Base-by-base conservation (phyloP, 2,329 filamentous ascomycete genomes). In the Neopestalotiopsis clavispora region DNA sequence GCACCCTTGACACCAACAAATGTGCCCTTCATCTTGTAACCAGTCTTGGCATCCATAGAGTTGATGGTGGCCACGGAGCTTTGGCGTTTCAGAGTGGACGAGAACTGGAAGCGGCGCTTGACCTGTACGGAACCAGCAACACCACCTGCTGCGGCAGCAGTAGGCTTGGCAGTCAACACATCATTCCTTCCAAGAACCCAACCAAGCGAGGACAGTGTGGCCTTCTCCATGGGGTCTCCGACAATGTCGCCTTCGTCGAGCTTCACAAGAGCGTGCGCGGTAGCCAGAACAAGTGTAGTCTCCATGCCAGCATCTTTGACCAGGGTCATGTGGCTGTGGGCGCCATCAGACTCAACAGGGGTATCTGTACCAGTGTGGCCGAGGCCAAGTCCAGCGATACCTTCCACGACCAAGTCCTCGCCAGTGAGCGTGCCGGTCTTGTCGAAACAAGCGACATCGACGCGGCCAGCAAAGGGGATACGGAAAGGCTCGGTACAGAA, bases 401-500 rank as follows among this genome's bases (percentile, higher is more conserved):
- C 96, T 78, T 99, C 95, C 23, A 99, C 96, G 12, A 99, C 94
- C 58, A 99, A 86, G 78, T 99, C 95, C 79, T 99, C 96, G 64
- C 96, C 96, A 49, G 96, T 99, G 69, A 99, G 83, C 1, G 96
- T 99, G 73, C 96, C 96, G 13, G 96, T 99, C 86, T 99, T 99
- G 82, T 99, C 96, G 74, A 99, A 99, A 84, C 96, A 99, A 71
- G 96, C 95, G 67, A 99, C 88, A 79, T 99, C 97, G 69, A 99
- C 93, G 72, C 96, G 93, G 40, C 96, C 96, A 73, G 95, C 97
- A 75, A 93, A 98, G 0, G 97, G 97, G 76, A 99, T 99, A 68
- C 96, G 92, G 90, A 99, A 99, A 34, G 96, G 96, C 80, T 99
- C 97, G 2, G 96, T 99, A 79, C 96, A 99, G 86, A 97, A 99